Conservation (phyloP, 2,329 filamentous ascomycete genomes). For the Zasmidium angulare region DNA sequence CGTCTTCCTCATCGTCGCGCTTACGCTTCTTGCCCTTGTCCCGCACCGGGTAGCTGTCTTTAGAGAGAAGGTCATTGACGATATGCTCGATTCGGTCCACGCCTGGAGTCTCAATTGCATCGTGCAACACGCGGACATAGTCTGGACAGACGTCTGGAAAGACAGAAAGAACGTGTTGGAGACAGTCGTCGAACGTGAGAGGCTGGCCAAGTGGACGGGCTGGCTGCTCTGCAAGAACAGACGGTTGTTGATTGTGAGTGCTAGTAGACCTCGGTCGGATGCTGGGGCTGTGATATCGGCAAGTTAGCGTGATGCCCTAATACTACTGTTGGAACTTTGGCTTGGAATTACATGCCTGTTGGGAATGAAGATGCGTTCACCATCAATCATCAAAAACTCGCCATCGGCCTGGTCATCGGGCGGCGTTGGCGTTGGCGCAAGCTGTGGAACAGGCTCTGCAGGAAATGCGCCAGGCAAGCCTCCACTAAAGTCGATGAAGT, state of each 20-base stretch:
- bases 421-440: neutral
- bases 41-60: conserved; percentile 30
- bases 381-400: conserved; percentile 6
- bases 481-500: conserved; percentile 6
- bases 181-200: conserved; percentile 26
- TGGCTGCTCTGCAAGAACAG: too few relatives aligned
- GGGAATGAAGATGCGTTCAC: conserved; percentile 25
- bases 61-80: conserved; percentile 30
- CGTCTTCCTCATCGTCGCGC: conserved; percentile 28
- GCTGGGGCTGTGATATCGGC: too few relatives aligned
- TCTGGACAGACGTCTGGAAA: conserved; percentile 37
- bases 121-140: conserved; percentile 29
- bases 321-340: too few relatives aligned
- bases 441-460: neutral
- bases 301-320: too few relatives aligned
- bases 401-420: neutral
- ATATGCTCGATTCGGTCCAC: conserved; percentile 27
- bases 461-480: neutral
- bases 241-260: too few relatives aligned
- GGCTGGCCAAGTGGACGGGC: neutral
- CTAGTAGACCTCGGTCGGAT: too few relatives aligned
- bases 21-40: conserved; percentile 33
- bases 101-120: conserved; percentile 14
- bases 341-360: conserved; percentile 13
- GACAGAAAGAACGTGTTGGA: conserved; percentile 31